Evolutionary conservation across 805 yeast genomes (phyloP).

Genomic region (Torulaspora maleeae): DNA sequence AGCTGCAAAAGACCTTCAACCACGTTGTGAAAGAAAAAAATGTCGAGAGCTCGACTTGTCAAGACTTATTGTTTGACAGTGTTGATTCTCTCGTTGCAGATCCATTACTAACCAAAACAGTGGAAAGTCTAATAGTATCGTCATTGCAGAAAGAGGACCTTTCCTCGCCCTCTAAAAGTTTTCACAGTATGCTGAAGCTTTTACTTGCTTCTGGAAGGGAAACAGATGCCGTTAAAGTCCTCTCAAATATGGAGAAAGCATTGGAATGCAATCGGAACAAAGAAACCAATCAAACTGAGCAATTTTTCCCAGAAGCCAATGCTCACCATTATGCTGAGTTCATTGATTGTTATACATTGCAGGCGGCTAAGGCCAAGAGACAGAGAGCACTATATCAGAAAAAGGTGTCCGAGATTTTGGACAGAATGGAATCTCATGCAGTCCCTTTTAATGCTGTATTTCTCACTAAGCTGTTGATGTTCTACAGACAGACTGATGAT

Average conservation of each 20-base stretch:
- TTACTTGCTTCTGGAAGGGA: constrained; percentile 25
- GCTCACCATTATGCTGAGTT: constrained; percentile 42
- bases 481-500: constrained; percentile 31
- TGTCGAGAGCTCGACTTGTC: constrained; percentile 13
- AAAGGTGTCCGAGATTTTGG: constrained; percentile 31
- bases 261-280: constrained; percentile 6
- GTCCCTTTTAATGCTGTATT: constrained; percentile 37
- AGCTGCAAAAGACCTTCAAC: constrained; percentile 14
- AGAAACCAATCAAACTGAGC: constrained; percentile 10
- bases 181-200: constrained; percentile 26
- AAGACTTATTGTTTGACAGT: constrained; percentile 21
- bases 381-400: constrained; percentile 19
- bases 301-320: constrained; percentile 37
- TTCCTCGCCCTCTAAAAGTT: constrained; percentile 21
- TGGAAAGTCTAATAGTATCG: constrained; percentile 15
- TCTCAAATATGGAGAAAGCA: constrained; percentile 35
- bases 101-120: constrained; percentile 15
- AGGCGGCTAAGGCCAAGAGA: constrained; percentile 1
- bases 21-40: constrained; percentile 19
- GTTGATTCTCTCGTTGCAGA: constrained; percentile 17
- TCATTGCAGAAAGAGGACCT: constrained; percentile 11
- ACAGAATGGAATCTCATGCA: constrained; percentile 30
- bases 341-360: constrained; percentile 34
- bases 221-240: constrained; percentile 33
- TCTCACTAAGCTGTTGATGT: constrained; percentile 38